Percentiles rank a stretch among this genome's conserved stretches.
Evolutionary conservation across 345 rosid genomes (phyloP).

Genomic region (Triadica sebifera): DNA sequence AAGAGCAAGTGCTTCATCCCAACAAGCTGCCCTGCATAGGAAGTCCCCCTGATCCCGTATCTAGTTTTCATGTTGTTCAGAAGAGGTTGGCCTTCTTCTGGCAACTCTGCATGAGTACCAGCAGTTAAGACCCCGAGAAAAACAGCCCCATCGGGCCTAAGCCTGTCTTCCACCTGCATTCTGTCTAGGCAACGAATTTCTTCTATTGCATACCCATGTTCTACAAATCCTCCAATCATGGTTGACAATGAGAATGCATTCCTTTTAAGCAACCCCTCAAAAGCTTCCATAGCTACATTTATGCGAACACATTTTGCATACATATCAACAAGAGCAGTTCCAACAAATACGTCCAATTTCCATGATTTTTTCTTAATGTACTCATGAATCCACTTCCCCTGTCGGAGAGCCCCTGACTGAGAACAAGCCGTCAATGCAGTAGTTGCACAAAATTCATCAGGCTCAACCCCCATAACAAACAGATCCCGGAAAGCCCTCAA

Average conservation of each 20-base stretch:
- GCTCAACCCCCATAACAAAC: constrained; percentile 46
- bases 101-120: constrained; percentile 56
- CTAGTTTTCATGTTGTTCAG: constrained; percentile 41
- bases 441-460: constrained; percentile 47
- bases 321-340: constrained; percentile 62
- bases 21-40: constrained; percentile 53
- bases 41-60: constrained; percentile 45
- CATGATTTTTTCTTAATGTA: constrained; percentile 32
- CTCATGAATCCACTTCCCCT: constrained; percentile 63
- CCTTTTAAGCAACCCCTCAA: constrained; percentile 43
- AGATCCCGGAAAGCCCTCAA: constrained; percentile 41
- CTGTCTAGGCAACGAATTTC: constrained; percentile 42
- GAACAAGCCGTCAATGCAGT: constrained; percentile 55
- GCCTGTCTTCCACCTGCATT: constrained; percentile 39
- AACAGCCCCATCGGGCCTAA: constrained; percentile 50
- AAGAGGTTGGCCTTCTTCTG: constrained; percentile 39
- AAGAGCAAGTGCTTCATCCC: constrained; percentile 46
- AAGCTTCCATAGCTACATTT: constrained; percentile 42
- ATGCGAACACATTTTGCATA: constrained; percentile 58
- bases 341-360: constrained; percentile 42
- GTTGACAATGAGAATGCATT: constrained; percentile 59
- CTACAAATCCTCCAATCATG: constrained; percentile 46
- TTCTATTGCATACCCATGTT: constrained; percentile 41
- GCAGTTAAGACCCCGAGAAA: constrained; percentile 50
- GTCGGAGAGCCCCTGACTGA: constrained; percentile 44